Percentiles rank a stretch among this genome's conserved stretches.
Conservation (phyloP, 345 rosid genomes). For the Camelina neglecta region DNA sequence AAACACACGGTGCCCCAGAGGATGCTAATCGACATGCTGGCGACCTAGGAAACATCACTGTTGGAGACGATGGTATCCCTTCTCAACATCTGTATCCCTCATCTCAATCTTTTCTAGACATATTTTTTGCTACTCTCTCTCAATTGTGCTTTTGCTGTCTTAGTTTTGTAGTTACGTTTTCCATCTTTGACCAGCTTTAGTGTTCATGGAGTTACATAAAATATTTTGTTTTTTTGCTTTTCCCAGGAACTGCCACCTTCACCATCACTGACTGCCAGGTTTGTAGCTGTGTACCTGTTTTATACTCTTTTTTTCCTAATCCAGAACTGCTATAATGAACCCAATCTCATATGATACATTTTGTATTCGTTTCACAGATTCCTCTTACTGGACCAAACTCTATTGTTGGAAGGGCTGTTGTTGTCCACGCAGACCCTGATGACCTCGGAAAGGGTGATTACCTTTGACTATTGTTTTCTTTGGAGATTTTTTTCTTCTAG, state of each 20-base stretch:
- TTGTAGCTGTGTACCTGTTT: neutral
- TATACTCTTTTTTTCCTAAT: conserved; percentile 5
- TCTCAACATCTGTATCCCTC: conserved; percentile 49
- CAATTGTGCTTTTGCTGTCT: neutral
- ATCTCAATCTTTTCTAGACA: conserved; percentile 10
- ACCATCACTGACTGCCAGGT: conserved; percentile 71
- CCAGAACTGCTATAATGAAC: neutral
- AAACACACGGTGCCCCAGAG: conserved; percentile 90
- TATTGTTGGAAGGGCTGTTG: conserved; percentile 92
- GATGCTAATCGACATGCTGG: conserved; percentile 95
- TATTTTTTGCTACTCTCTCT: neutral
- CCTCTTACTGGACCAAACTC: conserved; percentile 83
- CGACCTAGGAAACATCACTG: conserved; percentile 82
- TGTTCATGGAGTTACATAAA: conserved; percentile 5
- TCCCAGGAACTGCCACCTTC: conserved; percentile 72
- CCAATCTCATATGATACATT: conserved; percentile 1
- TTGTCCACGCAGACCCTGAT: conserved; percentile 91
- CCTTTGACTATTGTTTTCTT: neutral
- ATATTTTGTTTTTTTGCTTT: neutral
- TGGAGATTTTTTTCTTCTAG: neutral
- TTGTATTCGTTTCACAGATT: conserved; percentile 55
- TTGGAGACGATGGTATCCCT: conserved; percentile 75
- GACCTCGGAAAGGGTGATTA: conserved; percentile 94
- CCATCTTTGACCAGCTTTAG: conserved; percentile 14
- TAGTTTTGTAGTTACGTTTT: neutral